Conservation (phyloP, 495 filamentous ascomycete genomes). For the Acidomyces sp. region DNA sequence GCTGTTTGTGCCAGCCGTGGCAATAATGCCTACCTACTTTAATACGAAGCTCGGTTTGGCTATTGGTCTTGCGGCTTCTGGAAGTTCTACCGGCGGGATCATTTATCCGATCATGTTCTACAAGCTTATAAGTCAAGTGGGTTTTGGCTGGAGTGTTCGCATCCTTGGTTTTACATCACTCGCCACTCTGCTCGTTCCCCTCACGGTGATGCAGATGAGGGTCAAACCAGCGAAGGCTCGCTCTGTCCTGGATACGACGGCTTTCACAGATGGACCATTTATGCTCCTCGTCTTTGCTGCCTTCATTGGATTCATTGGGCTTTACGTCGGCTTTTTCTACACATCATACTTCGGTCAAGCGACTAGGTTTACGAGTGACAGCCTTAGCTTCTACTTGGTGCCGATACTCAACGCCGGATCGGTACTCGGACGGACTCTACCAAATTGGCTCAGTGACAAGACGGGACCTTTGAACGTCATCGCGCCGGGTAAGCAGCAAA, state of each 20-base stretch:
- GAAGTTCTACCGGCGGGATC: constrained; percentile 44
- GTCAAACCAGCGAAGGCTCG: constrained; percentile 43
- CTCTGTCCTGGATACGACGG: constrained; percentile 20
- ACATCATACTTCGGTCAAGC: constrained; percentile 18
- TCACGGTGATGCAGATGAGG: constrained; percentile 29
- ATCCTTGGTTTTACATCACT: constrained; percentile 38
- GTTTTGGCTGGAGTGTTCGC: constrained; percentile 49
- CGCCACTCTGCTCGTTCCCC: constrained; percentile 10
- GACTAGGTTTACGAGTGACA: constrained; percentile 11
- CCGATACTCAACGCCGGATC: constrained; percentile 26
- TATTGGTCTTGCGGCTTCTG: constrained; percentile 42
- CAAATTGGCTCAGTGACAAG: constrained; percentile 21
- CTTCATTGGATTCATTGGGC: constrained; percentile 22
- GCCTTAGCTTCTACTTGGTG: constrained; percentile 20
- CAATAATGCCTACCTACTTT: constrained; percentile 26
- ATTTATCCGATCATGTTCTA: constrained; percentile 66
- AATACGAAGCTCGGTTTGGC: constrained; percentile 33
- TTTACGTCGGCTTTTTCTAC: constrained; percentile 22
- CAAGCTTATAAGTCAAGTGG: constrained; percentile 51
- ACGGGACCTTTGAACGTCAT: constrained; percentile 24
- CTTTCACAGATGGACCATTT: constrained; percentile 20
- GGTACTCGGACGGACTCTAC: constrained; percentile 23
- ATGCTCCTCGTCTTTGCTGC: constrained; percentile 14
- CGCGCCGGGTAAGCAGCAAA: constrained; percentile 3
- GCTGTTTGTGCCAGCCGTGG: constrained; percentile 30